Evolutionary conservation across 345 rosid genomes (phyloP).

Genomic region (Camelina hispida): DNA sequence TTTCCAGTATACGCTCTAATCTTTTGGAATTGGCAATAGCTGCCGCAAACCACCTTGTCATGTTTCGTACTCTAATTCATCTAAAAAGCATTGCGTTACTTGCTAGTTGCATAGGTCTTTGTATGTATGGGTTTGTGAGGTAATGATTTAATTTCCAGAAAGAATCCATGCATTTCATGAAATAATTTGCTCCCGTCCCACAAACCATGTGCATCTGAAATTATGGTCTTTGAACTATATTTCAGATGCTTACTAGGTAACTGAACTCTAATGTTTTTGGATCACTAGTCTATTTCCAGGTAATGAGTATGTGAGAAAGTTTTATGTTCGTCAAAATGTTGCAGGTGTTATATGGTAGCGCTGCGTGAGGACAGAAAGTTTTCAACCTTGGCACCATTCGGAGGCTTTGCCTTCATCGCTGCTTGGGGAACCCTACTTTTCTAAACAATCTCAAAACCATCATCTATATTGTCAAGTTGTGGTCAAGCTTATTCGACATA

Average conservation of each 20-base stretch:
- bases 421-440: slow-evolving; percentile 90
- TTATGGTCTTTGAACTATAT: not conserved
- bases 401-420: slow-evolving; percentile 84
- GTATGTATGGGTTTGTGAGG: not conserved
- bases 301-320: slow-evolving; percentile 14
- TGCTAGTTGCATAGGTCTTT: not conserved
- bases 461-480: not conserved
- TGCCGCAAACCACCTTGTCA: not conserved
- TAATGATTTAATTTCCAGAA: slow-evolving; percentile 17
- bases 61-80: not conserved
- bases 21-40: not conserved
- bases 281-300: not conserved
- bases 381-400: slow-evolving; percentile 81
- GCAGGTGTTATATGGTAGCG: slow-evolving; percentile 89
- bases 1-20: slow-evolving; percentile 5
- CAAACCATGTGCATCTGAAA: not conserved
- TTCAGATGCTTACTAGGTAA: slow-evolving; percentile 13
- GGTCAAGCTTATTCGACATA: not conserved
- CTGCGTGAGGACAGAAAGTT: slow-evolving; percentile 80
- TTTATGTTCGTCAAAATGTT: slow-evolving; percentile 3
- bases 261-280: not conserved
- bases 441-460: slow-evolving; percentile 41
- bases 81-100: not conserved
- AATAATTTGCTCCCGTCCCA: not conserved
- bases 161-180: not conserved